Conservation (phyloP, 192 early-diverging fungal species). For the Borealophlyctis nickersoniae region DNA sequence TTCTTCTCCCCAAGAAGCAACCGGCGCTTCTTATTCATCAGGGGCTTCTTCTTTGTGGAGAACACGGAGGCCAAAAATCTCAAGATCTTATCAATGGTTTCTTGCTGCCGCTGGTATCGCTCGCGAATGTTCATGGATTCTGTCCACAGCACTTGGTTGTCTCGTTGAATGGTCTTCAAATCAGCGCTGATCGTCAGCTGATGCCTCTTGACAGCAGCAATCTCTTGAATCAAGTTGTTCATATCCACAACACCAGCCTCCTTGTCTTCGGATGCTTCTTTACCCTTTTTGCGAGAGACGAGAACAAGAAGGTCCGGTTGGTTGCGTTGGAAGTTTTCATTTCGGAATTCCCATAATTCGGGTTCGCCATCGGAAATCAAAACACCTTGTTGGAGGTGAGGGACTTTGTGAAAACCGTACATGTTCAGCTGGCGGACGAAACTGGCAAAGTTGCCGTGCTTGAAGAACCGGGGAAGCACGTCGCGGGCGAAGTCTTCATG, state of each 20-base stretch:
- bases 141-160: constrained; percentile 88
- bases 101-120: constrained; percentile 81
- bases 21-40: constrained; percentile 8
- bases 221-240: constrained; percentile 57
- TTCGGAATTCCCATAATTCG: constrained; percentile 90
- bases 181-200: constrained; percentile 85
- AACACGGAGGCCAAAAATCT: constrained; percentile 87
- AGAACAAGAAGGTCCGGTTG: constrained; percentile 86
- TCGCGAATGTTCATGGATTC: constrained; percentile 73
- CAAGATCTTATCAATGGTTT: constrained; percentile 90
- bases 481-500: constrained; percentile 54
- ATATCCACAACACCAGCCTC: constrained; percentile 37
- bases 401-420: constrained; percentile 96
- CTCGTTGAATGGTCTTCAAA: constrained; percentile 78
- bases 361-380: constrained; percentile 69
- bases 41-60: constrained; percentile 36
- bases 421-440: constrained; percentile 65
- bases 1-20: background rate
- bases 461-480: constrained; percentile 59
- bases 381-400: constrained; percentile 89
- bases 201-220: constrained; percentile 84
- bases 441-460: constrained; percentile 60
- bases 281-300: constrained; percentile 78
- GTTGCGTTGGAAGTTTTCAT: constrained; percentile 83
- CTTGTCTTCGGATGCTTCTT: constrained; percentile 16